Evolutionary conservation across 768 basidiomycete genomes (phyloP), one percentile per base, ranked within the genome.

Genomic region (Pleurotus cornucopiae): DNA sequence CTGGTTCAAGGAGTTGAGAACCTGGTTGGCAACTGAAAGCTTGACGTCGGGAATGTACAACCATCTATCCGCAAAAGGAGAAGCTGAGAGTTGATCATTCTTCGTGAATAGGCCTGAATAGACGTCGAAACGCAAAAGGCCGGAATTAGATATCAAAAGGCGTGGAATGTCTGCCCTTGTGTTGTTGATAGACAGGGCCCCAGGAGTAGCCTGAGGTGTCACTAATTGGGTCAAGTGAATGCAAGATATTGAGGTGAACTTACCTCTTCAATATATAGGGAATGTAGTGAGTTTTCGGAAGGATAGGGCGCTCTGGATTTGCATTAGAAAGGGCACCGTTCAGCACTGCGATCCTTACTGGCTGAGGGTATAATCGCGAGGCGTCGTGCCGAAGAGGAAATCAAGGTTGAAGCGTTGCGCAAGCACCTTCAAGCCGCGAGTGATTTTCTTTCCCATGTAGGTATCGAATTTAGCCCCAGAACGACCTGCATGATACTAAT

Each of bases 1-100:
- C 18, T 72, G 57, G 64, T 88, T 86, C 52, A 89, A 67, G 12
- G 71, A 62, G 0, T 80, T 72, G 2, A 89, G 69, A 0, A 87
- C 78, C 58, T 77, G 67, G 13, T 70, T 76, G 3, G 85, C 89
- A 37, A 81, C 65, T 20, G 70, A 66, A 16, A 80, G 67, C 0
- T 77, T 67, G 40, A 91, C 72, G 43, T 79, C 69, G 5, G 84
- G 70, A 55, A 91, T 77, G 66, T 76, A 90, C 18, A 79, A 58
- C 73, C 89, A 89, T 6, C 72, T 58, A 63, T 91, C 83, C 0
- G 71, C 67, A 64, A 88, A 93, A 0, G 91, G 88, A 5, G 80
- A 83, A 2, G 81, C 79, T 1, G 88, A 88, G 44, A 91, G 76
- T 61, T 90, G 85, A 66, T 93, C 90, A 65, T 92, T 88, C 67